phyloP scores from a whole-genome alignment of 1,284 basidiomycete species.

The Cutaneotrichosporon sp. region DNA sequence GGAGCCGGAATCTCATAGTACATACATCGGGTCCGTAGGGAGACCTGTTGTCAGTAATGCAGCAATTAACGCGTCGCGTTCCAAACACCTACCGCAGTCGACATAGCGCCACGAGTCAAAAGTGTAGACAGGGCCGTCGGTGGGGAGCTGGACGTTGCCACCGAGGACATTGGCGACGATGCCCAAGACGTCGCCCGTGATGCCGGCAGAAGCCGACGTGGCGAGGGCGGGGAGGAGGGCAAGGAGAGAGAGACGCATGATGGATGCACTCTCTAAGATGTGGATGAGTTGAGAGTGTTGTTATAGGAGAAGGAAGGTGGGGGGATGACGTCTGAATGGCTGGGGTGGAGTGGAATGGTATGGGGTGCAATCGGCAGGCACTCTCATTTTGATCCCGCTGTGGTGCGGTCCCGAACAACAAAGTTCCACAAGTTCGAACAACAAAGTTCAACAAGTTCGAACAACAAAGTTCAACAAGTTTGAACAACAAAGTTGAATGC shows the following conservation, averaged over 20 bases:
- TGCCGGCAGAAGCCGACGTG: slow-evolving; percentile 26
- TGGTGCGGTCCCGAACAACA: no score
- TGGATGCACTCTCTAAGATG: not conserved
- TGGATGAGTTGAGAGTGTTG: slow-evolving; percentile 4
- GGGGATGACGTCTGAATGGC: not conserved
- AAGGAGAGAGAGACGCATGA: slow-evolving; percentile 35
- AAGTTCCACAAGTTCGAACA: no score
- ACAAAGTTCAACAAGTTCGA: no score
- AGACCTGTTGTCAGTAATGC: slow-evolving; percentile 35
- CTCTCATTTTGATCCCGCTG: no score
- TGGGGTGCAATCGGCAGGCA: no score
- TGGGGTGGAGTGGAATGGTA: not conserved
- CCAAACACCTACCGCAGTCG: slow-evolving; percentile 49
- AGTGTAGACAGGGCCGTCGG: slow-evolving; percentile 39
- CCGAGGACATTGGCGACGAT: slow-evolving; percentile 38
- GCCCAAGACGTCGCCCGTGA: slow-evolving; percentile 33
- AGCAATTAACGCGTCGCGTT: not conserved
- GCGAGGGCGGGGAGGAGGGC: slow-evolving; percentile 32
- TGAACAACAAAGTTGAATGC: not conserved
- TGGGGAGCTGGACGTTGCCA: slow-evolving; percentile 10
- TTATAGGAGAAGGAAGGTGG: not conserved
- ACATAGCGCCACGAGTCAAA: slow-evolving; percentile 50
- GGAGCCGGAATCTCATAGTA: not conserved
- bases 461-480: no score
- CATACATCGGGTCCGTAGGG: slow-evolving; percentile 50